Evolutionary conservation across 305 asterid species (phyloP).

Genomic region (Fraxinus xanthoxyloides): DNA sequence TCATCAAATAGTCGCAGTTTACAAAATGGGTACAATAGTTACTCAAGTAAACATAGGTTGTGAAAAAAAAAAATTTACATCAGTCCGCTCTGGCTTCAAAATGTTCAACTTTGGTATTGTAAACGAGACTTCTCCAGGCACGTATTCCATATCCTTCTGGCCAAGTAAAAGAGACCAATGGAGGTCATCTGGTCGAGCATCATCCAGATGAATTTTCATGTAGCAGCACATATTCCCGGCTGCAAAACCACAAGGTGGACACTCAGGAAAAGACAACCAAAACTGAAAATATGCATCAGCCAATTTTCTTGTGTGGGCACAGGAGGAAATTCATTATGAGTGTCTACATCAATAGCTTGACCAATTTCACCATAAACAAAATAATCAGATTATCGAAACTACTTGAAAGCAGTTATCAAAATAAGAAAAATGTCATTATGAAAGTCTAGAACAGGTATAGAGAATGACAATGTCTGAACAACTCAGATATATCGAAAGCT

Average conservation of each 20-base stretch:
- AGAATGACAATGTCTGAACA: neutral
- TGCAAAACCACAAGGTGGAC: conserved; percentile 34
- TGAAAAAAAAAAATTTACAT: conserved; percentile 1
- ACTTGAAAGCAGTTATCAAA: neutral
- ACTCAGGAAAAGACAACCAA: neutral
- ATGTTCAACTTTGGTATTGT: neutral
- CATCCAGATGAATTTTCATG: conserved; percentile 79
- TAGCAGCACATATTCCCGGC: conserved; percentile 89
- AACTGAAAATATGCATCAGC: neutral
- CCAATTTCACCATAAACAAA: neutral
- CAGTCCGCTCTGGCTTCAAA: conserved; percentile 2
- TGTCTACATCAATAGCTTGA: neutral
- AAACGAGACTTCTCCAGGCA: neutral
- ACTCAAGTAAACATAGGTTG: neutral
- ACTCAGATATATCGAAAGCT: neutral
- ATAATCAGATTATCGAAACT: neutral
- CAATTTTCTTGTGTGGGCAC: neutral
- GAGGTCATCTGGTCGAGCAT: conserved; percentile 13
- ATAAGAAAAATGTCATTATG: neutral
- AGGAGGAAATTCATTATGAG: neutral
- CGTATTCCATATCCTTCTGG: neutral
- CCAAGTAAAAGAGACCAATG: neutral
- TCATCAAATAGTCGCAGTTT: conserved; percentile 18
- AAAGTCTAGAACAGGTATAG: neutral
- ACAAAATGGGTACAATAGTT: conserved; percentile 7